A percentile compares a stretch with the other conserved stretches of the same genome.
Evolutionary conservation across 805 yeast species (phyloP).

Genomic region (Candida yuanshanica): DNA sequence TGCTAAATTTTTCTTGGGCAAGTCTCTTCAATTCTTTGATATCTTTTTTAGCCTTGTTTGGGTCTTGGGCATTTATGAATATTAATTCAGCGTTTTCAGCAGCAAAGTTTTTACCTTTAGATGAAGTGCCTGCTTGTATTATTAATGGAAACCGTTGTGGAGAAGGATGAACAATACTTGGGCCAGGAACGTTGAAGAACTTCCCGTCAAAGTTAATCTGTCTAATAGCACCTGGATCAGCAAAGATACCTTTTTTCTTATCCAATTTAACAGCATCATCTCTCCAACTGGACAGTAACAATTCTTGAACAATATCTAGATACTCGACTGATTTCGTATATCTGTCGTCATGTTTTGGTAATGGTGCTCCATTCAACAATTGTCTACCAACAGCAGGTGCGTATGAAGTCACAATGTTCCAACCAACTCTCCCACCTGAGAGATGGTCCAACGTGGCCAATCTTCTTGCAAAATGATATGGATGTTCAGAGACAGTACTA

Average conservation of each 20-base stretch:
- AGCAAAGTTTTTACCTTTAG: constrained; percentile 35
- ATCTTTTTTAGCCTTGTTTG: constrained; percentile 26
- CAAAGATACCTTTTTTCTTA: constrained; percentile 22
- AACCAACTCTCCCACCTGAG: constrained; percentile 38
- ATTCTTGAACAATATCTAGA: constrained; percentile 32
- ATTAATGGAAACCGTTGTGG: constrained; percentile 39
- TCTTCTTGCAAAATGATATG: constrained; percentile 32
- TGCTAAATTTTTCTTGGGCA: constrained; percentile 30
- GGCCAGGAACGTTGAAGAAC: constrained; percentile 35
- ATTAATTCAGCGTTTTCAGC: constrained; percentile 39
- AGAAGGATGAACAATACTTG: constrained; percentile 33
- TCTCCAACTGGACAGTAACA: constrained; percentile 36
- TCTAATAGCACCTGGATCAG: constrained; percentile 31
- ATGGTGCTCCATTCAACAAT: constrained; percentile 24
- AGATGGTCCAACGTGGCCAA: constrained; percentile 34
- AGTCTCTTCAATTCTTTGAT: constrained; percentile 27
- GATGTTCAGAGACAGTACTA: constrained; percentile 38
- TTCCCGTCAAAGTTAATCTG: constrained; percentile 34
- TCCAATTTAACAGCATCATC: constrained; percentile 29
- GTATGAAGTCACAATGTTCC: constrained; percentile 43
- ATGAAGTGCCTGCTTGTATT: constrained; percentile 40
- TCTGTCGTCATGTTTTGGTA: constrained; percentile 36
- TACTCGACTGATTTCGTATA: constrained; percentile 36
- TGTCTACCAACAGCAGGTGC: constrained; percentile 38
- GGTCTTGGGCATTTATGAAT: constrained; percentile 32